These are phyloP conservation scores for Penicillium rolfsii DNA, from an alignment of 2,329 filamentous ascomycete species.

Conservation along the genomic window DNA sequence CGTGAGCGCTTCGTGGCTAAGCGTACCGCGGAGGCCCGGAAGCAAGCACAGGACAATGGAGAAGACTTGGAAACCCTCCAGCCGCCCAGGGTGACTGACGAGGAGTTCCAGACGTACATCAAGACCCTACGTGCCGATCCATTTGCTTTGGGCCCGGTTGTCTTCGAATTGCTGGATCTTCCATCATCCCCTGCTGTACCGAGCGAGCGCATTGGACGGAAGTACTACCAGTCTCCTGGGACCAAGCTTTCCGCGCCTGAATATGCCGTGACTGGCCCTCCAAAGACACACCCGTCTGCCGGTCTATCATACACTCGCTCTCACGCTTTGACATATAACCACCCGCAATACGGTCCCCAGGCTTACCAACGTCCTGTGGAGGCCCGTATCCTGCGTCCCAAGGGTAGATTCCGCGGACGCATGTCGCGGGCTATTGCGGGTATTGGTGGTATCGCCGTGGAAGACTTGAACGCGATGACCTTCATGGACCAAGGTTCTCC, in stretches of 20 bases:
- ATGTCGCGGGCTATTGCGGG: conserved; percentile 41
- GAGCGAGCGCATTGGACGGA: conserved; percentile 37
- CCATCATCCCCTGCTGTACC: conserved; percentile 50
- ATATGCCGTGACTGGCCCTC: conserved; percentile 55
- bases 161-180: conserved; percentile 61
- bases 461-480: conserved; percentile 42
- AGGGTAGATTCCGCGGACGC: conserved; percentile 40
- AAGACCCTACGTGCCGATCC: conserved; percentile 48
- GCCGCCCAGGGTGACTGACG: conserved; percentile 43
- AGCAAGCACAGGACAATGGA: conserved; percentile 47
- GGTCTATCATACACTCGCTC: conserved; percentile 65
- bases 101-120: conserved; percentile 53
- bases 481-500: conserved; percentile 41
- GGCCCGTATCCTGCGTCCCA: conserved; percentile 60
- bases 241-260: conserved; percentile 44
- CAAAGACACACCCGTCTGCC: conserved; percentile 67
- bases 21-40: conserved; percentile 40
- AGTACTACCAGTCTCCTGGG: conserved; percentile 42
- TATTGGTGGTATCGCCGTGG: conserved; percentile 48
- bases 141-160: conserved; percentile 54
- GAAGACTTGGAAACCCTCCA: conserved; percentile 38
- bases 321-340: conserved; percentile 59
- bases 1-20: conserved; percentile 40
- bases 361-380: conserved; percentile 55
- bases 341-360: conserved; percentile 65